A percentile compares a stretch with the other conserved stretches of the same genome.
Evolutionary conservation across 306 rosid genomes (phyloP).

Genomic region (Alnus rubra): DNA sequence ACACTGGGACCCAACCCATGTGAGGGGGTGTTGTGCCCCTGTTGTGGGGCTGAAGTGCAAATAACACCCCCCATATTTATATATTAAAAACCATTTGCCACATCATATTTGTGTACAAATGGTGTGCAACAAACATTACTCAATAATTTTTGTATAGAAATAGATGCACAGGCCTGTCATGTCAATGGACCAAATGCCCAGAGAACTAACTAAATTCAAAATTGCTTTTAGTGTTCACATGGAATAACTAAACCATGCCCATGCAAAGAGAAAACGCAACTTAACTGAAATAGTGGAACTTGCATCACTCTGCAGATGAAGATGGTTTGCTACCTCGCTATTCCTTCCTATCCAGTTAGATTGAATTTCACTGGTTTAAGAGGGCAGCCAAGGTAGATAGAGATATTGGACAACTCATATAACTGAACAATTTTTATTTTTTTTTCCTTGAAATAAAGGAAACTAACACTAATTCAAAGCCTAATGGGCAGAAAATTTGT

Average conservation of each 20-base stretch:
- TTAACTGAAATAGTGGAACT: background rate
- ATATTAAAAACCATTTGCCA: too few relatives aligned
- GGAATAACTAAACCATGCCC: background rate
- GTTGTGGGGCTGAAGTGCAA: too few relatives aligned
- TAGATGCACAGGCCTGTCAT: background rate
- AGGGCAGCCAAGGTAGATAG: background rate
- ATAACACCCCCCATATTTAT: too few relatives aligned
- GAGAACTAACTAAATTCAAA: background rate
- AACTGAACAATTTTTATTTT: background rate
- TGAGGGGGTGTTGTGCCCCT: too few relatives aligned
- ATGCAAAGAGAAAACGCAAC: background rate
- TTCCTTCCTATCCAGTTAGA: background rate
- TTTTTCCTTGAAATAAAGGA: background rate
- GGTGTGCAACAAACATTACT: too few relatives aligned
- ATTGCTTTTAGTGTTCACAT: background rate
- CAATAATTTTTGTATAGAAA: too few relatives aligned
- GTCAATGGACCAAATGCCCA: background rate
- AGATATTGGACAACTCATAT: too few relatives aligned
- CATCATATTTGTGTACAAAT: too few relatives aligned
- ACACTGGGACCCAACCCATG: too few relatives aligned
- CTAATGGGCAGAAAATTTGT: background rate
- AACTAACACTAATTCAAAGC: background rate
- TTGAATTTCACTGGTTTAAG: slow-evolving; percentile 3
- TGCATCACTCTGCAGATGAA: background rate
- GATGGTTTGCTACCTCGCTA: background rate